Conservation (phyloP, 225 moss, liverwort and hornwort genomes). For the Bryoerythrophyllum caledonicum region DNA sequence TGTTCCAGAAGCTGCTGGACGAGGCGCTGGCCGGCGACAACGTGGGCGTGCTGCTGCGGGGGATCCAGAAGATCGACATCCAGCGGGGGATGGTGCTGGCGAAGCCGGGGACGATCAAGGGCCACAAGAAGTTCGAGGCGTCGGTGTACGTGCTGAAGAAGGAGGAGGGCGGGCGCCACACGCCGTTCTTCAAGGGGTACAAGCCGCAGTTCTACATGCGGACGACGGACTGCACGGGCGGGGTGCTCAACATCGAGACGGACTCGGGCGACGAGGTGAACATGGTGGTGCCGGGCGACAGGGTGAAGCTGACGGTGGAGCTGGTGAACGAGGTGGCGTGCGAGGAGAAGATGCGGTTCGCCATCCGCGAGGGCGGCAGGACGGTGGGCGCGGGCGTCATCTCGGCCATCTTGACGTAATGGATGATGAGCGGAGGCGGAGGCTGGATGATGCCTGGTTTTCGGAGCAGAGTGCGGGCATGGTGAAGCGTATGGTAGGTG, state of each 20-base stretch:
- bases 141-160: constrained; percentile 78
- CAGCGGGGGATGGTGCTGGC: constrained; percentile 69
- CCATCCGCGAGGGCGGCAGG: constrained; percentile 79
- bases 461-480: not conserved
- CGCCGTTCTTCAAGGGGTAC: constrained; percentile 78
- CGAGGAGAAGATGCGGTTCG: constrained; percentile 77
- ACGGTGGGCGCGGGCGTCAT: constrained; percentile 84
- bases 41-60: constrained; percentile 70
- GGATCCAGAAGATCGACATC: constrained; percentile 69
- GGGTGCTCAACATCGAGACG: constrained; percentile 37
- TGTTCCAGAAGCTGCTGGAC: constrained; percentile 82
- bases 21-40: constrained; percentile 82
- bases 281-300: constrained; percentile 87
- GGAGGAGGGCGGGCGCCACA: constrained; percentile 86
- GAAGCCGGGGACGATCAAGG: constrained; percentile 73
- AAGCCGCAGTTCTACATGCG: constrained; percentile 87
- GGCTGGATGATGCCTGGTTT: no score
- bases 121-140: constrained; percentile 72
- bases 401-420: constrained; percentile 56
- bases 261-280: constrained; percentile 53
- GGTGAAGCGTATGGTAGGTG: not conserved
- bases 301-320: constrained; percentile 64
- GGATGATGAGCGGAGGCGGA: no score
- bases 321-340: constrained; percentile 74
- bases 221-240: constrained; percentile 81